Evolutionary conservation across 2,329 filamentous ascomycete genomes (phyloP).

Genomic region (Xylariaceae sp.): DNA sequence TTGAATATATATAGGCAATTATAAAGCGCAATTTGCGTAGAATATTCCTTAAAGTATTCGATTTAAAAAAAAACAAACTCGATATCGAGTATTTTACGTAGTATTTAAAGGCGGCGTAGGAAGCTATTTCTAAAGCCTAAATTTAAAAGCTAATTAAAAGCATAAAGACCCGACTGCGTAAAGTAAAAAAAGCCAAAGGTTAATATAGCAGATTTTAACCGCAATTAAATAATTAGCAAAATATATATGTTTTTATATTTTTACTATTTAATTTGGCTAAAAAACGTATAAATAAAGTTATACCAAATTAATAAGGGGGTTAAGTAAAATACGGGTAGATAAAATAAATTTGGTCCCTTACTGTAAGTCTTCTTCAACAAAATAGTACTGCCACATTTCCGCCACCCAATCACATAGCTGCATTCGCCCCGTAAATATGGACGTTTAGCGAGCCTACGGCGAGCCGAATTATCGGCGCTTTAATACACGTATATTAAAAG

Average conservation of each 20-base stretch:
- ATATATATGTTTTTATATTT: background rate
- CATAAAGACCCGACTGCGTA: background rate
- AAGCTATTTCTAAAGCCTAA: background rate
- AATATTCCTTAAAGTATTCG: background rate
- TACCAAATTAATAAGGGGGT: too few relatives aligned
- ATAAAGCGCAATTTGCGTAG: background rate
- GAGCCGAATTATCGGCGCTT: too few relatives aligned
- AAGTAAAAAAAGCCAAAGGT: background rate
- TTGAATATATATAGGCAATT: background rate
- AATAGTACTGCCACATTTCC: too few relatives aligned
- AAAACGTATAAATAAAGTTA: too few relatives aligned
- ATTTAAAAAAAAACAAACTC: background rate
- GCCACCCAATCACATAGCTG: too few relatives aligned
- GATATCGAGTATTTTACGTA: background rate
- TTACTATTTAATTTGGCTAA: too few relatives aligned
- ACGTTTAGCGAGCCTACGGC: too few relatives aligned
- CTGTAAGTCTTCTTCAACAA: too few relatives aligned
- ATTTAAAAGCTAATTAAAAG: background rate
- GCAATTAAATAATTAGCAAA: background rate
- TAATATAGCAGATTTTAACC: background rate
- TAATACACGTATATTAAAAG: too few relatives aligned
- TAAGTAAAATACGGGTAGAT: too few relatives aligned
- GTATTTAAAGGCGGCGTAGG: background rate
- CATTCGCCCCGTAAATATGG: too few relatives aligned
- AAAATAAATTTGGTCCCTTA: too few relatives aligned